A percentile compares a stretch with the other conserved stretches of the same genome.
These are phyloP conservation scores for Vickermania ingenoplastis DNA, from an alignment of 208 protist species.

Conservation along the genomic window DNA sequence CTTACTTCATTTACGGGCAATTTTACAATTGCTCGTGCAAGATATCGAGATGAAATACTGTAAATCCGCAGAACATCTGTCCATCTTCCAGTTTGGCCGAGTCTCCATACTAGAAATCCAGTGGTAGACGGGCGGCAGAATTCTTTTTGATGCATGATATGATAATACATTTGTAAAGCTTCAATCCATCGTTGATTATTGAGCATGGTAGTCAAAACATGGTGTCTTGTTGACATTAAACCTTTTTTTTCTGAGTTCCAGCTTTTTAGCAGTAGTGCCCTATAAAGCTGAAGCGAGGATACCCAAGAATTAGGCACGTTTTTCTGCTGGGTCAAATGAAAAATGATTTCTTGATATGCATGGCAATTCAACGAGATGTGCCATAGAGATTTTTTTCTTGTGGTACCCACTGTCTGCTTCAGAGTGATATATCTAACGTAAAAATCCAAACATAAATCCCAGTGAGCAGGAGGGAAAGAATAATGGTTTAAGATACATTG, in stretches of 20 bases:
- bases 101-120: neutral
- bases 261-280: neutral
- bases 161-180: neutral
- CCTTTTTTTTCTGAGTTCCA: neutral
- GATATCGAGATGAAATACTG: neutral
- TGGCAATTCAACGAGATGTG: neutral
- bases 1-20: neutral
- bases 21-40: neutral
- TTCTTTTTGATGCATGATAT: neutral
- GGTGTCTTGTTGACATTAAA: neutral
- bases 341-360: neutral
- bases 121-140: neutral
- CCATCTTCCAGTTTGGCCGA: neutral
- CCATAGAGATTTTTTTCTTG: no score
- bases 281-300: neutral
- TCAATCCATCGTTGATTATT: neutral
- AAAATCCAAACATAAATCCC: no score
- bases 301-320: neutral
- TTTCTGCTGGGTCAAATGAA: neutral
- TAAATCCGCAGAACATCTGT: neutral
- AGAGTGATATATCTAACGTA: no score
- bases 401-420: no score
- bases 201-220: neutral
- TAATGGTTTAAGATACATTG: neutral
- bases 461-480: neutral